phyloP scores from a whole-genome alignment of 768 basidiomycete species.

The Mycena haematopus region DNA sequence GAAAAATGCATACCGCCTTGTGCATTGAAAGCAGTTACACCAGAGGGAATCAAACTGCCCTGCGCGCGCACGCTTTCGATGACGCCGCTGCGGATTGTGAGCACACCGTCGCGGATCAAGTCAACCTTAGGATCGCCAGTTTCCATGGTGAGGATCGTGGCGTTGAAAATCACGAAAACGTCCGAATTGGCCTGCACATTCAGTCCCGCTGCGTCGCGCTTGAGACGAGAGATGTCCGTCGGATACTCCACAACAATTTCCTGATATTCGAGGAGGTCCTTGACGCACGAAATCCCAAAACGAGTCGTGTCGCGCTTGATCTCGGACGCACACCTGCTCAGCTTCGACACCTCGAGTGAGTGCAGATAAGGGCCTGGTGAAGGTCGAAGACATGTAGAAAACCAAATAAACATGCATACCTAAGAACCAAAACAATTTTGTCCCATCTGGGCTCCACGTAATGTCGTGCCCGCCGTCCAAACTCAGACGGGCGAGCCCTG shows the following conservation, averaged over 20 bases:
- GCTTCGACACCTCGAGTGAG: slow-evolving; percentile 59
- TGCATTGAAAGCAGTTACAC: slow-evolving; percentile 59
- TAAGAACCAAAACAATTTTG: slow-evolving; percentile 74
- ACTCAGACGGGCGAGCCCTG: slow-evolving; percentile 65
- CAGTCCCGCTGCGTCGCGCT: slow-evolving; percentile 49
- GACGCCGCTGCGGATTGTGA: slow-evolving; percentile 62
- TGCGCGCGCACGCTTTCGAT: slow-evolving; percentile 56
- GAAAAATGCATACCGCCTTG: slow-evolving; percentile 58
- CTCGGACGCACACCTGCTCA: slow-evolving; percentile 53
- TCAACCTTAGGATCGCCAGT: slow-evolving; percentile 56
- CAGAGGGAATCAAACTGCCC: slow-evolving; percentile 40
- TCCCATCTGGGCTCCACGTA: slow-evolving; percentile 67
- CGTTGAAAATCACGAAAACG: slow-evolving; percentile 67
- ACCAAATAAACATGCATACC: slow-evolving; percentile 46
- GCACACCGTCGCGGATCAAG: slow-evolving; percentile 56
- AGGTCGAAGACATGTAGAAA: not conserved
- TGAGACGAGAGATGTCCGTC: slow-evolving; percentile 67
- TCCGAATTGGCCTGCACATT: slow-evolving; percentile 42
- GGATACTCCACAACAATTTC: slow-evolving; percentile 64
- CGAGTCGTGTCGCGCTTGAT: slow-evolving; percentile 56
- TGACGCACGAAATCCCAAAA: slow-evolving; percentile 70
- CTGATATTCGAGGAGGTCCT: slow-evolving; percentile 59
- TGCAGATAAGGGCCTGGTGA: slow-evolving; percentile 66
- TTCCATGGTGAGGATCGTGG: slow-evolving; percentile 74
- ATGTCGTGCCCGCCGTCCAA: slow-evolving; percentile 79